phyloP scores from a whole-genome alignment of 2,329 filamentous ascomycete species.

The Fusarium multiceps region DNA sequence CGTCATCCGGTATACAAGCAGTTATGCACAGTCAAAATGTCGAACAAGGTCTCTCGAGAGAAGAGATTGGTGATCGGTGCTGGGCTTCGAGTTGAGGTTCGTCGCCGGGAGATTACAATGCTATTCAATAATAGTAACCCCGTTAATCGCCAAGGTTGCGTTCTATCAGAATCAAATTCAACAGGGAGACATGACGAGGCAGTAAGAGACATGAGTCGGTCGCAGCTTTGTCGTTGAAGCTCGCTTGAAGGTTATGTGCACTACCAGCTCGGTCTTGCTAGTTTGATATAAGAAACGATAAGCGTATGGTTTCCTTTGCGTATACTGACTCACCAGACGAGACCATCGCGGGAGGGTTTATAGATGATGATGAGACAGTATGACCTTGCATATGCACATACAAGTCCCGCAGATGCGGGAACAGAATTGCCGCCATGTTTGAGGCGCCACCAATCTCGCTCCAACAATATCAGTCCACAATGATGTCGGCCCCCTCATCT shows the following conservation, averaged over 20 bases:
- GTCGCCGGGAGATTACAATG: not conserved
- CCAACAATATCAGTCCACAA: constrained; percentile 46
- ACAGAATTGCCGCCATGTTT: constrained; percentile 34
- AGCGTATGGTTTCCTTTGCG: not conserved
- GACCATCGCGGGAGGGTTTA: not conserved
- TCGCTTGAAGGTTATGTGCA: constrained; percentile 2
- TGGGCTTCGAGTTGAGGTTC: constrained; percentile 1
- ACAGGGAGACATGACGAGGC: not conserved
- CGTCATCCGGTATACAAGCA: constrained; percentile 7
- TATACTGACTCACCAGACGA: not conserved
- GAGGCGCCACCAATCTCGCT: constrained; percentile 45
- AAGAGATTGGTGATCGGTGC: not conserved
- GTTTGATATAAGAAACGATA: not conserved
- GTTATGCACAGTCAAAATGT: not conserved
- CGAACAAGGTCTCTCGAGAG: not conserved
- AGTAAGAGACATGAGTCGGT: not conserved
- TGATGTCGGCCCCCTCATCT: constrained; percentile 40
- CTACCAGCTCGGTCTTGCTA: not conserved
- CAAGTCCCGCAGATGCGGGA: constrained; percentile 34
- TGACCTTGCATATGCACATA: constrained; percentile 28
- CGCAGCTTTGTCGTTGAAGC: constrained; percentile 14
- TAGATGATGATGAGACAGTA: constrained; percentile 14
- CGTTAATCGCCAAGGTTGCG: not conserved
- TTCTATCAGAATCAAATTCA: constrained; percentile 1
- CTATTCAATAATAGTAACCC: not conserved